Conservation (phyloP, 176 grass and related monocot genomes). For the Chloris gayana region DNA sequence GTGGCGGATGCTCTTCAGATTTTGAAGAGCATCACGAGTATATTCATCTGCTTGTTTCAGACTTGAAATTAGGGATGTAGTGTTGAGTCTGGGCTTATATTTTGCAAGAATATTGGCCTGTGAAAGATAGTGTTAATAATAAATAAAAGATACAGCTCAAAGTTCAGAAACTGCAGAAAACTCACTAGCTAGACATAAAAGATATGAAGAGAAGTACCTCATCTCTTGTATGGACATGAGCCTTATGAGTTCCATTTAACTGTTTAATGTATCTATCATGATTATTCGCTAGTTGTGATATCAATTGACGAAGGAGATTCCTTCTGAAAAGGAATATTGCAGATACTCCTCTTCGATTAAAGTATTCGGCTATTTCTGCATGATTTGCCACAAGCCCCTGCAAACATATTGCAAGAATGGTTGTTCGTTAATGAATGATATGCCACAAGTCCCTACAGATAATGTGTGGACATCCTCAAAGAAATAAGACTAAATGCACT, state of each 20-base stretch:
- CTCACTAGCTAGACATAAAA: neutral
- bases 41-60: constrained; percentile 56
- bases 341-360: constrained; percentile 63
- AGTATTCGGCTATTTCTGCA: constrained; percentile 62
- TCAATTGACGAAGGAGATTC: constrained; percentile 78
- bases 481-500: constrained; percentile 1
- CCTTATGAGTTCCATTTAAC: constrained; percentile 90
- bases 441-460: no score
- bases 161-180: constrained; percentile 9
- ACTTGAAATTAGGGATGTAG: constrained; percentile 50
- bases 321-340: constrained; percentile 89
- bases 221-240: constrained; percentile 73
- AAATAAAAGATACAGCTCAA: constrained; percentile 28
- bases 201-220: constrained; percentile 49
- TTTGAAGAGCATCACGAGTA: constrained; percentile 52
- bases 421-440: neutral
- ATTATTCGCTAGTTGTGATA: constrained; percentile 77
- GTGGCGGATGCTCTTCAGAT: constrained; percentile 61
- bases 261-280: constrained; percentile 81
- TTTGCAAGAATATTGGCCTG: constrained; percentile 75
- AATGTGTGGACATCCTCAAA: constrained; percentile 1
- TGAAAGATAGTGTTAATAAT: neutral
- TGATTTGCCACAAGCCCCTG: constrained; percentile 82
- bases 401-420: constrained; percentile 24
- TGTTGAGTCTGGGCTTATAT: constrained; percentile 81